Evolutionary conservation across 345 rosid species (phyloP), one percentile per base, ranked within the genome.

Genomic region (Rhizophora mangle): DNA sequence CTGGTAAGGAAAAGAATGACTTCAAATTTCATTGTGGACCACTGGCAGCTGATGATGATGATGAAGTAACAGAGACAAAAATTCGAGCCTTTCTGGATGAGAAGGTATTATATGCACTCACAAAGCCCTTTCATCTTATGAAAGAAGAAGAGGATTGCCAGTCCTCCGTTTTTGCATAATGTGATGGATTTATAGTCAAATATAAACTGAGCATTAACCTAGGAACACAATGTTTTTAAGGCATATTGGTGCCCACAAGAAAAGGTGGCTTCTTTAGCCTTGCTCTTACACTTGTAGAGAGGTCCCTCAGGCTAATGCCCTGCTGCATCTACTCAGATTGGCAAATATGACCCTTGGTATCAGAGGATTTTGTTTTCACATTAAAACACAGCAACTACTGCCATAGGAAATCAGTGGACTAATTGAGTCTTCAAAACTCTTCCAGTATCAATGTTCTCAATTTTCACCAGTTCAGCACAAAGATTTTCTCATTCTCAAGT

Each of bases 1-100:
- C 75, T 24, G 79, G 73, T 56, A 78, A 78, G 72, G 81, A 39
- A 43, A 82, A 83, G 63, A 81, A 76, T 70, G 89, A 61, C 49
- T 87, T 87, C 79, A 69, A 88, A 16, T 74, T 84, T 74, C 90
- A 80, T 22, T 60, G 74, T 65, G 96, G 67, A 8, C 68, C 69
- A 37, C 18, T 58, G 39, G 65, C 20, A 16, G 6, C 76, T 26
- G 80, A 77, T 19, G 80, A 77, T 21, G 80, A 77, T 29, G 80
- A 72, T 24, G 80, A 77, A 72, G 80, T 77, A 57, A 77, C 76
- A 4, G 80, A 77, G 67, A 67, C 73, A 29, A 77, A 72, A 72
- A 77, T 77, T 51, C 63, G 73, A 58, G 80, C 80, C 2, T 77
- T 77, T 68, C 63, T 77, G 70, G 80, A 77, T 37, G 80, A 77